Conservation (phyloP, 768 basidiomycete genomes). For the Coprinopsis sp. region DNA sequence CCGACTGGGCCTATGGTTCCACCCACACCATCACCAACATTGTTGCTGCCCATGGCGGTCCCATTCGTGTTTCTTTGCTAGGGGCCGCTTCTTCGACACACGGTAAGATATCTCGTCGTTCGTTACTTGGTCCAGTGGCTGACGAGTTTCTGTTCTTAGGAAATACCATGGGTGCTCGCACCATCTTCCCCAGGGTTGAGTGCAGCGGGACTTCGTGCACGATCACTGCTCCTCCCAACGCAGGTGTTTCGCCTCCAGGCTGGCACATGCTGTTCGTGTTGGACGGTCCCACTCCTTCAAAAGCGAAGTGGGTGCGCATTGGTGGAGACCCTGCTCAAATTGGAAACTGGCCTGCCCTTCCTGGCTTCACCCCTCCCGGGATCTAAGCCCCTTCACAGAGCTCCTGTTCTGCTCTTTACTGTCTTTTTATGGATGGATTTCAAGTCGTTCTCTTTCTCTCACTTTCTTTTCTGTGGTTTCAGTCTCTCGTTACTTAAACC, state of each 20-base stretch:
- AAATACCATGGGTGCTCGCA: conserved; percentile 69
- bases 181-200: conserved; percentile 68
- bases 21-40: conserved; percentile 49
- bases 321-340: conserved; percentile 69
- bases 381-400: conserved; percentile 31
- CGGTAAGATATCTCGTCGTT: too few relatives aligned
- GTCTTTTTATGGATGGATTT: too few relatives aligned
- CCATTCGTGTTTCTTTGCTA: conserved; percentile 58
- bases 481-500: too few relatives aligned
- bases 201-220: conserved; percentile 69
- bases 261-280: conserved; percentile 77
- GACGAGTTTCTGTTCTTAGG: too few relatives aligned
- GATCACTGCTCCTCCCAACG: conserved; percentile 73
- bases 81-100: conserved; percentile 23
- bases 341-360: conserved; percentile 69
- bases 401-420: too few relatives aligned
- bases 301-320: conserved; percentile 70
- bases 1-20: conserved; percentile 61
- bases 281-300: conserved; percentile 75
- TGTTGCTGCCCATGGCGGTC: conserved; percentile 39
- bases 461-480: too few relatives aligned
- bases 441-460: too few relatives aligned
- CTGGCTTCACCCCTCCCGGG: conserved; percentile 67
- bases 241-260: conserved; percentile 63
- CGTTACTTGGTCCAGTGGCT: too few relatives aligned